phyloP scores from a whole-genome alignment of 2,329 filamentous ascomycete species.

The Chaetomium globosum region DNA sequence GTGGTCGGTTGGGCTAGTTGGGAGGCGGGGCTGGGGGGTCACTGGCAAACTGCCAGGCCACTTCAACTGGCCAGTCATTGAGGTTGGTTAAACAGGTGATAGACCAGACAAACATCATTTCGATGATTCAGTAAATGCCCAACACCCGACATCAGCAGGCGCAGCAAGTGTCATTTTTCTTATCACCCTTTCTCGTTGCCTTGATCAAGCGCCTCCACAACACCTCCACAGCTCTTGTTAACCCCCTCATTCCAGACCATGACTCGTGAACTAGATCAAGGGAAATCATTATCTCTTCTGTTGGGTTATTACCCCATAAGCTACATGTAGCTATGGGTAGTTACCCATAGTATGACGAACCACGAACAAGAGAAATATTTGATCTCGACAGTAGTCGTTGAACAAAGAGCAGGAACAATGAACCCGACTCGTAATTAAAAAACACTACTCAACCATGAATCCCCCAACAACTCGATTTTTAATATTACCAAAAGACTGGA shows the following conservation, averaged over 20 bases:
- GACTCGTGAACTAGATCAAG: not conserved
- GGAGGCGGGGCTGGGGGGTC: not conserved
- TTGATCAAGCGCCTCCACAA: not conserved
- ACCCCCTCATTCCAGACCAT: not conserved
- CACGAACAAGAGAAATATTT: not conserved
- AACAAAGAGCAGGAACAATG: conserved; percentile 1
- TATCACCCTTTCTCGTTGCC: not conserved
- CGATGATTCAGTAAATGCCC: not conserved
- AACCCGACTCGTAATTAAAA: not conserved
- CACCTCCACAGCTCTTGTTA: not conserved
- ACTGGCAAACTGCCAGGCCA: not conserved
- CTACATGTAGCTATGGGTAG: too few relatives aligned
- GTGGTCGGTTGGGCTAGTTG: not conserved
- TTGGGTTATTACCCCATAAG: not conserved
- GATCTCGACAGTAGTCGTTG: not conserved
- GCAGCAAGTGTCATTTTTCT: not conserved
- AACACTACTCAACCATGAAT: not conserved
- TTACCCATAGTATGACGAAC: not conserved
- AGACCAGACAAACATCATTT: not conserved
- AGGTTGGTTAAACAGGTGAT: not conserved
- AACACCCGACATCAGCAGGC: not conserved
- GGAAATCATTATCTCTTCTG: not conserved
- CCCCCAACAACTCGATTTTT: not conserved
- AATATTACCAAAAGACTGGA: not conserved
- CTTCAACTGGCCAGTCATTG: not conserved